Conservation (phyloP, 2,329 filamentous ascomycete species). For the Scedosporium minutisporum region DNA sequence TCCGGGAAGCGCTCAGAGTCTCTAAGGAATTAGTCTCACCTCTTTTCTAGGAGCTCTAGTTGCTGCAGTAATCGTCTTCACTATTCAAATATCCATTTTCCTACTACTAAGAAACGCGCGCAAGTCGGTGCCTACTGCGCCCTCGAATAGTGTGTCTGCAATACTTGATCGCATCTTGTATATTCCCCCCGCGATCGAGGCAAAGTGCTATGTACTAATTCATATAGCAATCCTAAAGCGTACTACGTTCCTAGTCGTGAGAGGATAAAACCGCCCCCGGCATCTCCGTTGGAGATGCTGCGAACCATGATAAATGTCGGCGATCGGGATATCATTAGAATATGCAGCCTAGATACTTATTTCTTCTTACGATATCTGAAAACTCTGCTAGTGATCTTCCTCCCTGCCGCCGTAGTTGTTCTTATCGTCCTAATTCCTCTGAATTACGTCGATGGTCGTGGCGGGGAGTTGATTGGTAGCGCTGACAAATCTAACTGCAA, state of each 20-base stretch:
- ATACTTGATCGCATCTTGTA: too few species aligned
- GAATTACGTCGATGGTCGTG: slow-evolving; percentile 65
- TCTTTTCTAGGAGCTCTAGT: slow-evolving; percentile 56
- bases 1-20: slow-evolving; percentile 13
- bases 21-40: slow-evolving; percentile 33
- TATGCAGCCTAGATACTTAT: slow-evolving; percentile 92
- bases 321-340: slow-evolving; percentile 79
- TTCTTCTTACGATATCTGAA: slow-evolving; percentile 86
- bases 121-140: slow-evolving; percentile 79
- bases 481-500: slow-evolving; percentile 15
- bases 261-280: slow-evolving; percentile 65
- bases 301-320: slow-evolving; percentile 56
- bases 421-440: slow-evolving; percentile 79
- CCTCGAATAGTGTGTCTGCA: too few species aligned
- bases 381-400: slow-evolving; percentile 77
- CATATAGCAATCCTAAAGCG: too few species aligned
- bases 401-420: slow-evolving; percentile 68
- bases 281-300: slow-evolving; percentile 40
- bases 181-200: too few species aligned
- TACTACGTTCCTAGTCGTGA: too few species aligned
- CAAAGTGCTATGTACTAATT: too few species aligned
- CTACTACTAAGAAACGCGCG: slow-evolving; percentile 62
- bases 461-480: slow-evolving; percentile 35
- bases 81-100: slow-evolving; percentile 50
- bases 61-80: slow-evolving; percentile 53